Evolutionary conservation across 2,329 filamentous ascomycete species (phyloP).

Genomic region (Sarocladium strictum): DNA sequence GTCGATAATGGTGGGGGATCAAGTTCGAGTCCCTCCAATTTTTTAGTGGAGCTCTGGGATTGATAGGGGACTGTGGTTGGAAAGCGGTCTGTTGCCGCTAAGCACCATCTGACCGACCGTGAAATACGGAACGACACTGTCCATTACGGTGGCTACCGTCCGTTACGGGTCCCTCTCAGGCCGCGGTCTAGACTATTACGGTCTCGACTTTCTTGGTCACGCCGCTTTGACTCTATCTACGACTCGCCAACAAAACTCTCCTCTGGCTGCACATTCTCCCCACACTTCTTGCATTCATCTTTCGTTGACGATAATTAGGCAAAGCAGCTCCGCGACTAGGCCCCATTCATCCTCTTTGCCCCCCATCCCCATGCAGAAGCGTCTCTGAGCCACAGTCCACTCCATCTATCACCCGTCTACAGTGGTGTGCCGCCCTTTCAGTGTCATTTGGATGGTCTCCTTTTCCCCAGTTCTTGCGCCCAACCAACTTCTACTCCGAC

Average conservation of each 20-base stretch:
- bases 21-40: conserved; percentile 11
- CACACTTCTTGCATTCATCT: background rate
- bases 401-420: background rate
- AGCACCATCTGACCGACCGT: background rate
- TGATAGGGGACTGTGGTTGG: conserved; percentile 2
- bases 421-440: conserved; percentile 6
- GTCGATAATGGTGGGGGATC: conserved; percentile 2
- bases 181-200: background rate
- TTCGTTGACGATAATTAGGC: background rate
- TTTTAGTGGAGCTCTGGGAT: conserved; percentile 12
- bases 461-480: conserved; percentile 7
- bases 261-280: background rate
- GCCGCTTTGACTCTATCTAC: conserved; percentile 7
- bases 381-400: conserved; percentile 7
- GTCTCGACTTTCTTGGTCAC: conserved; percentile 5
- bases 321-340: conserved; percentile 7
- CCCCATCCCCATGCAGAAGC: conserved; percentile 1
- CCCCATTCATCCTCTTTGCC: background rate
- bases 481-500: background rate
- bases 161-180: background rate
- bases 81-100: background rate
- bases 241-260: background rate
- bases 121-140: background rate
- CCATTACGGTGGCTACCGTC: conserved; percentile 1
- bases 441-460: conserved; percentile 2